These are phyloP conservation scores for Geosmithia flava DNA, from an alignment of 2,329 filamentous ascomycete genomes.

Conservation along the genomic window DNA sequence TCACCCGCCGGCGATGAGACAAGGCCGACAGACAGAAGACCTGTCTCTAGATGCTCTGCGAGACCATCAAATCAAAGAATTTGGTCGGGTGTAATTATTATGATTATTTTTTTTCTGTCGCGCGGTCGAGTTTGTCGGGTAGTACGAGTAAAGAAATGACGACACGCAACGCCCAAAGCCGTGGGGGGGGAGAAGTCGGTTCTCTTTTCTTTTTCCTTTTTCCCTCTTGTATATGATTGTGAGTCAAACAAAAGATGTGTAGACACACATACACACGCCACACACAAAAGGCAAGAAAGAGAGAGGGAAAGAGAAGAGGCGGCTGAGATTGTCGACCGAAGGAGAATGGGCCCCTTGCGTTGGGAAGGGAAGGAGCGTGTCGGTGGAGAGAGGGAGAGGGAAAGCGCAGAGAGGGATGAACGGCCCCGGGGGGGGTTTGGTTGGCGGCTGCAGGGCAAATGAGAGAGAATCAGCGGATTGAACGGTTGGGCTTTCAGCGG, in stretches of 20 bases:
- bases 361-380: background rate
- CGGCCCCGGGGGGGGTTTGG: too few species aligned
- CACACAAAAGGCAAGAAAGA: background rate
- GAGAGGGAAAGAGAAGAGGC: background rate
- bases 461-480: too few species aligned
- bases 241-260: too few species aligned
- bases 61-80: slow-evolving; percentile 9
- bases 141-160: background rate
- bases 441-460: background rate
- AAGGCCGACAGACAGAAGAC: slow-evolving; percentile 9
- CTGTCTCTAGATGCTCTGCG: slow-evolving; percentile 10
- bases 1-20: slow-evolving; percentile 2
- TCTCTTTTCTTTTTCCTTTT: background rate
- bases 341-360: background rate
- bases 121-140: background rate
- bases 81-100: background rate
- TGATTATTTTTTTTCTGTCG: background rate
- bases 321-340: background rate
- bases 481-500: too few species aligned
- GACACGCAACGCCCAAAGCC: background rate
- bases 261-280: too few species aligned
- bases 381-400: background rate
- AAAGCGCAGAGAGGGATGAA: background rate
- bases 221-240: background rate
- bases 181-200: background rate